Evolutionary conservation across 1,284 basidiomycete species (phyloP).

Genomic region (Sporisorium graminicola): DNA sequence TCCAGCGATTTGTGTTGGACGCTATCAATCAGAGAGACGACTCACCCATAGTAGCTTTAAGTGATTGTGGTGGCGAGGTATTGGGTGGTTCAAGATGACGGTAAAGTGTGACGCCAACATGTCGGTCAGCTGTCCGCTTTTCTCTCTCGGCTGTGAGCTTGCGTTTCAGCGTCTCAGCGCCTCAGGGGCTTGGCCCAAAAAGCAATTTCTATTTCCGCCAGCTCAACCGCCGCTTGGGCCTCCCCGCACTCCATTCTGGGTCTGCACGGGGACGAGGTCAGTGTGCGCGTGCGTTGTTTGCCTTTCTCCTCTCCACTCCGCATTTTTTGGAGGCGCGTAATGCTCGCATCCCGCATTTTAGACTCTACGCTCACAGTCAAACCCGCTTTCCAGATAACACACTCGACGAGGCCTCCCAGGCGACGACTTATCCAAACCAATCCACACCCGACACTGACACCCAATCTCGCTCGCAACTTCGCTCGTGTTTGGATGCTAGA

Average conservation of each 20-base stretch:
- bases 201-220: neutral
- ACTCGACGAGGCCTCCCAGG: neutral
- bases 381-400: too few relatives aligned
- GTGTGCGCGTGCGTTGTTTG: neutral
- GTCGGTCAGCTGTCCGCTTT: neutral
- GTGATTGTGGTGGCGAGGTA: neutral
- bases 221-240: slow-evolving; percentile 3
- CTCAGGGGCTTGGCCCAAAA: neutral
- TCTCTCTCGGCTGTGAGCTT: neutral
- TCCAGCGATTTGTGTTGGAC: neutral
- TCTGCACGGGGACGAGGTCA: neutral
- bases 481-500: neutral
- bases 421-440: neutral
- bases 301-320: neutral
- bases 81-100: neutral
- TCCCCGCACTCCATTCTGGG: neutral
- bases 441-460: too few relatives aligned
- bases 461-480: neutral
- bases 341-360: neutral
- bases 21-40: neutral
- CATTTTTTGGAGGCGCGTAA: neutral
- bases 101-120: neutral
- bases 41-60: neutral
- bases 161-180: slow-evolving; percentile 6
- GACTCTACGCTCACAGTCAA: neutral